Conservation (phyloP, 139 green algal species). For the Ettlia oleoabundans region DNA sequence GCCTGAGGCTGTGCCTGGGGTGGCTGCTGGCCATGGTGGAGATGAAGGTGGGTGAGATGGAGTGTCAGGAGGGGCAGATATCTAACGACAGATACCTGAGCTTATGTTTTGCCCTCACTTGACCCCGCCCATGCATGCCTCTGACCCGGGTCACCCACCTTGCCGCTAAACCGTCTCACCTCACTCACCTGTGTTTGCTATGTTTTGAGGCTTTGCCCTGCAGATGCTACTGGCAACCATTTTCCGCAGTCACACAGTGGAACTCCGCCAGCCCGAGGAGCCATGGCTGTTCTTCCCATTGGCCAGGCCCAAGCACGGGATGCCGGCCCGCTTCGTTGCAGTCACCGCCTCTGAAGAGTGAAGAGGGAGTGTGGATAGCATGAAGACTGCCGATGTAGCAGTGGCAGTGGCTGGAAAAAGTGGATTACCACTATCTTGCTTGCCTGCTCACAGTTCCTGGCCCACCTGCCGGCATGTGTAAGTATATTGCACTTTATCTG, state of each 20-base stretch:
- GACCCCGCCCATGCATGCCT: too few relatives aligned
- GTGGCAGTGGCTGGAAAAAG: not conserved
- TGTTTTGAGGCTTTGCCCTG: not conserved
- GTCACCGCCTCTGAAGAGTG: not conserved
- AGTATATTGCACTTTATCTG: too few relatives aligned
- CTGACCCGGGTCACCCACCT: too few relatives aligned
- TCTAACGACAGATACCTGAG: too few relatives aligned
- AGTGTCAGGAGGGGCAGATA: not conserved
- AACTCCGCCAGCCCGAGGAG: slow-evolving; percentile 2
- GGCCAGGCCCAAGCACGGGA: slow-evolving; percentile 7
- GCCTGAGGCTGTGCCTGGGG: slow-evolving; percentile 31
- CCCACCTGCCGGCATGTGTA: too few relatives aligned
- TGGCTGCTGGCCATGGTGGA: slow-evolving; percentile 25
- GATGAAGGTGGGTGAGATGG: slow-evolving; percentile 28
- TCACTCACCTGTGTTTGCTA: too few relatives aligned
- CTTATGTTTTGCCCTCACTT: too few relatives aligned
- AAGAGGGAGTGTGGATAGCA: not conserved
- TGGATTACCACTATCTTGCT: too few relatives aligned
- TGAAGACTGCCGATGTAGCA: not conserved
- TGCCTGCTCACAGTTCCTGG: too few relatives aligned
- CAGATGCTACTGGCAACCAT: not conserved
- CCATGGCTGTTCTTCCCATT: slow-evolving; percentile 8
- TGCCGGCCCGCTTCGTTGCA: not conserved
- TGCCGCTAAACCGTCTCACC: too few relatives aligned
- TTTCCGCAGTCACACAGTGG: not conserved